A percentile compares a stretch with the other conserved stretches of the same genome.
phyloP scores from a whole-genome alignment of 1,139 yeast species.

The Martiniozyma asiatica region DNA sequence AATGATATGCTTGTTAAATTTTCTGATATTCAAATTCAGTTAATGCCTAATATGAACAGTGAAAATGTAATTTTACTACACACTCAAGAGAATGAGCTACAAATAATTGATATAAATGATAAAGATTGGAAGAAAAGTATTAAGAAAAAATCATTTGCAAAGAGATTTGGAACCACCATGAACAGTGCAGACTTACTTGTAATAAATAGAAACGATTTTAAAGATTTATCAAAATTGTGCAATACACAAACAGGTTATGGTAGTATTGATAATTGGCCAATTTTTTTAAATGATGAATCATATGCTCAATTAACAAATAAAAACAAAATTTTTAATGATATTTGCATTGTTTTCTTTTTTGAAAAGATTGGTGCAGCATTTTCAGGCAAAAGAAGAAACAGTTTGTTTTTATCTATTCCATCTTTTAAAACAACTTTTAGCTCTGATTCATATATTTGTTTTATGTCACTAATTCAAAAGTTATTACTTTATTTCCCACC shows the following conservation, averaged over 20 bases:
- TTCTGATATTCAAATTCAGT: slow-evolving; percentile 76
- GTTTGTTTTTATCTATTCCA: slow-evolving; percentile 52
- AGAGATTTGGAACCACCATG: slow-evolving; percentile 61
- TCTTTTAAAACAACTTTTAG: slow-evolving; percentile 60
- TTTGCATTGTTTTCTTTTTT: slow-evolving; percentile 17
- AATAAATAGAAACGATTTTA: slow-evolving; percentile 37
- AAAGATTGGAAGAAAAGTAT: slow-evolving; percentile 10
- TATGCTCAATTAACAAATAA: slow-evolving; percentile 7
- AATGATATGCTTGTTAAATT: slow-evolving; percentile 61
- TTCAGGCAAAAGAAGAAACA: slow-evolving; percentile 26
- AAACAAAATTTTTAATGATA: slow-evolving; percentile 17
- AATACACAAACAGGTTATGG: slow-evolving; percentile 21
- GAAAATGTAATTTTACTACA: slow-evolving; percentile 55
- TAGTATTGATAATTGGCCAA: slow-evolving; percentile 49
- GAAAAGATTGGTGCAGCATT: slow-evolving; percentile 14
- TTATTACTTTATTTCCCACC: slow-evolving; percentile 59
- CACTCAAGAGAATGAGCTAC: slow-evolving; percentile 59
- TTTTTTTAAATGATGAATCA: slow-evolving; percentile 45
- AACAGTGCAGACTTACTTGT: slow-evolving; percentile 63
- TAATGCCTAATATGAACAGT: slow-evolving; percentile 54
- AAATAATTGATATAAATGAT: slow-evolving; percentile 47
- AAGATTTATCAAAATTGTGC: slow-evolving; percentile 23
- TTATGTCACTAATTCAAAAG: slow-evolving; percentile 54
- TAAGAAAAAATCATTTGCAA: slow-evolving; percentile 31
- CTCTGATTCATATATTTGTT: slow-evolving; percentile 58